Evolutionary conservation across 1,139 yeast genomes (phyloP).

Genomic region (Protomyces macrosporus): DNA sequence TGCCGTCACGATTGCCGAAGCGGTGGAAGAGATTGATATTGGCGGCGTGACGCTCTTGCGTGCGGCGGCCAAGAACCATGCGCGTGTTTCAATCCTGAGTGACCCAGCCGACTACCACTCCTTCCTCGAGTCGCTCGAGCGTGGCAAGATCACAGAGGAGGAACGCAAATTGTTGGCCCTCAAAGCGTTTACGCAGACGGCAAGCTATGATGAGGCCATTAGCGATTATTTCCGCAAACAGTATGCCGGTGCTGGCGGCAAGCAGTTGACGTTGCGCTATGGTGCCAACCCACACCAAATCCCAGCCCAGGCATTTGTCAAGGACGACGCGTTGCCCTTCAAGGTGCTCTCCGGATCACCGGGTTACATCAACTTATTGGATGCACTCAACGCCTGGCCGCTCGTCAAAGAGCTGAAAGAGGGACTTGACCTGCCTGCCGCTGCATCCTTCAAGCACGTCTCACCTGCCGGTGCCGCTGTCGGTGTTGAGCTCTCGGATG

Average conservation of each 20-base stretch:
- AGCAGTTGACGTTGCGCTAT: constrained; percentile 90
- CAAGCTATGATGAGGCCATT: constrained; percentile 92
- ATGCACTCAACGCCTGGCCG: constrained; percentile 98
- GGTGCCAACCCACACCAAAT: constrained; percentile 99
- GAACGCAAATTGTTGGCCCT: constrained; percentile 80
- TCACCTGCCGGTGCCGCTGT: constrained; percentile 99
- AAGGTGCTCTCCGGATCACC: constrained; percentile 92
- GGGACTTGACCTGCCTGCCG: constrained; percentile 91
- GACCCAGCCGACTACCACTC: constrained; percentile 90
- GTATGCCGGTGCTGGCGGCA: constrained; percentile 71
- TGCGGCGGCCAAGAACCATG: constrained; percentile 98
- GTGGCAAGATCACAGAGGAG: constrained; percentile 65
- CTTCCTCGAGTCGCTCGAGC: constrained; percentile 70
- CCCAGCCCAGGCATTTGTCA: constrained; percentile 94
- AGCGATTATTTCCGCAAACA: constrained; percentile 96
- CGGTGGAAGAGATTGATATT: constrained; percentile 96
- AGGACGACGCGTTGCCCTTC: constrained; percentile 84
- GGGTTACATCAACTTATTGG: constrained; percentile 92
- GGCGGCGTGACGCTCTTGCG: constrained; percentile 96
- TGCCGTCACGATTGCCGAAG: constrained; percentile 92
- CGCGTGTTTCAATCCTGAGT: constrained; percentile 88
- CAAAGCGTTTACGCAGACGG: constrained; percentile 96
- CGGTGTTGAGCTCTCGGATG: constrained; percentile 82
- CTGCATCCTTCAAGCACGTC: constrained; percentile 97
- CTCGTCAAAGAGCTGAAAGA: constrained; percentile 94